Evolutionary conservation across 129 eudicot species (phyloP), one percentile per base, ranked within the genome.

Genomic region (Escallonia rubra): DNA sequence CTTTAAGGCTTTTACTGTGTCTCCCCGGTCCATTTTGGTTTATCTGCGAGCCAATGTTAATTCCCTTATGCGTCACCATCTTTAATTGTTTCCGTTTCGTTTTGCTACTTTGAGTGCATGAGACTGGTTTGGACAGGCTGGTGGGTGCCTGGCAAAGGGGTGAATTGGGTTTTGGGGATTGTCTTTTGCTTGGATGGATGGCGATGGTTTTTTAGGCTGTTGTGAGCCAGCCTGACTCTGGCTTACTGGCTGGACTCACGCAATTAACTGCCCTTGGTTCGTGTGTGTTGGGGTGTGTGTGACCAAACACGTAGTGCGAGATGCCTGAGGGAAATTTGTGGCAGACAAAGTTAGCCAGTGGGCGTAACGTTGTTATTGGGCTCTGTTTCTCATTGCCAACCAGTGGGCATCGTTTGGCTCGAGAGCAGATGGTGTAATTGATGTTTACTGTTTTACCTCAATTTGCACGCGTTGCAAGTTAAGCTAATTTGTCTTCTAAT

Each of bases 211-310:
- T 58, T 23, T 23, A 23, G 7, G 59, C 63, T 61, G 44, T 67
- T 41, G 48, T 55, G 34, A 8, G 59, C 58, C 47, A 23, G 34
- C 34, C 34, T 23, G 34, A 23, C 34, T 23, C 34, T 23, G 34
- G 34, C 34, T 23, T 23, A 73, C 63, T 67, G 75, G 54, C 73
- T 78, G 74, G 79, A 68, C 16, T 66, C 65, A 77, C 64, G 77
- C 80, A 77, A 81, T 77, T 69, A 47, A 73, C 66, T 72, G 9
- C 14, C 3, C 23, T 50, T 3, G 57, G 3, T 7, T 52, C 12
- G 9, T 52, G 57, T 52, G 12, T n/a, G 59, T 54, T 54, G 2
- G 50, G 50, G 10, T 9, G 50, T 23, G 34, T 23, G 34, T 23
- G 34, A 23, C 34, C 34, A 23, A 23, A 23, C 34, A 23, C 34